These are phyloP conservation scores for Volvox carteri DNA, from an alignment of 163 green algal species.

Conservation along the genomic window DNA sequence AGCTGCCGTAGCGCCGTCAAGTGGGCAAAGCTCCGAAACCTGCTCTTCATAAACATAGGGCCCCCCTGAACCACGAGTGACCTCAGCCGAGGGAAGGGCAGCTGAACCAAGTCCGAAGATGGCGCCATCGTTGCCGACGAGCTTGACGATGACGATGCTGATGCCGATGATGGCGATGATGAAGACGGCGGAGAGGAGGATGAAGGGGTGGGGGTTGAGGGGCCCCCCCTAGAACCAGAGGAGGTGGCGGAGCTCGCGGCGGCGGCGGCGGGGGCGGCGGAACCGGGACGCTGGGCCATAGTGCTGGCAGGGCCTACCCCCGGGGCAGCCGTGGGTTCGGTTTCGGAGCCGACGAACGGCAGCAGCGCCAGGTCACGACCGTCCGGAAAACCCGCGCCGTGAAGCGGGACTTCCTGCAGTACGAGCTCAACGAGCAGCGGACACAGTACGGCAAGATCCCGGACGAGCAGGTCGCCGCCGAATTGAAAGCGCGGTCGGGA, in stretches of 20 bases:
- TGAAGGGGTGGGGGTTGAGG: too few species aligned
- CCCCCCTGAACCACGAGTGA: neutral
- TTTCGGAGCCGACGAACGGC: neutral
- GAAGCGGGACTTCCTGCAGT: neutral
- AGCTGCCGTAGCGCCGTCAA: slow-evolving; percentile 18
- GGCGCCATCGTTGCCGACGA: too few species aligned
- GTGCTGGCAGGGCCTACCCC: neutral
- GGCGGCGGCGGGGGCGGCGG: neutral
- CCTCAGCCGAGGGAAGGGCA: slow-evolving; percentile 25
- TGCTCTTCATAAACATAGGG: slow-evolving; percentile 21
- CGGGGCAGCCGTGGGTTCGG: neutral
- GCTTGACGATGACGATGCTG: too few species aligned
- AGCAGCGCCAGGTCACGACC: slow-evolving; percentile 14
- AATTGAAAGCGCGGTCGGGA: slow-evolving; percentile 15
- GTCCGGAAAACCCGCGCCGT: slow-evolving; percentile 35
- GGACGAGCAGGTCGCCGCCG: slow-evolving; percentile 45
- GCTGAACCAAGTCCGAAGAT: slow-evolving; percentile 5
- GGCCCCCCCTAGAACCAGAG: too few species aligned
- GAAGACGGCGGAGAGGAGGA: neutral
- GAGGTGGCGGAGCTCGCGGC: neutral
- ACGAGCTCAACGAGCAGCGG: slow-evolving; percentile 22
- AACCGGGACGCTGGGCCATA: neutral
- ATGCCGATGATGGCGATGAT: neutral
- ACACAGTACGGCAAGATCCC: slow-evolving; percentile 35
- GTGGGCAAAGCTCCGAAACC: slow-evolving; percentile 16